These are phyloP conservation scores for Epichloe coenophiala DNA, from an alignment of 2,329 filamentous ascomycete species.

Conservation along the genomic window DNA sequence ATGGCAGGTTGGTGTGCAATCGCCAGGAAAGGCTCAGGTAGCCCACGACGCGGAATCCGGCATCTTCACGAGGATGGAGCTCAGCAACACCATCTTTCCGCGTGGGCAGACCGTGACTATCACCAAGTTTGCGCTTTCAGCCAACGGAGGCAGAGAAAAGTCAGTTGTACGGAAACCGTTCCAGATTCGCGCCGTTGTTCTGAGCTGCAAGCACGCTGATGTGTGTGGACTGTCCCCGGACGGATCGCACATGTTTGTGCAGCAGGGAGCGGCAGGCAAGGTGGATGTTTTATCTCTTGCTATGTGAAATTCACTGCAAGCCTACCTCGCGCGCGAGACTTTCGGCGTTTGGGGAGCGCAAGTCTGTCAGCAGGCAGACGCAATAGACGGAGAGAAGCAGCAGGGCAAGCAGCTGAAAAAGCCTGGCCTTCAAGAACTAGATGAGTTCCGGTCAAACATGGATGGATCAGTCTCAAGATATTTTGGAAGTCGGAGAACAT, in stretches of 20 bases:
- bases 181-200: slow-evolving; percentile 2
- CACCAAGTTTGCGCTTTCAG: slow-evolving; percentile 4
- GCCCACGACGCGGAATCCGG: neutral
- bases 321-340: too few species aligned
- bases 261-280: neutral
- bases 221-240: slow-evolving; percentile 3
- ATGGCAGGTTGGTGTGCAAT: slow-evolving; percentile 4
- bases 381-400: too few species aligned
- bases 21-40: neutral
- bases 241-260: slow-evolving; percentile 4
- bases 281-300: slow-evolving; percentile 2
- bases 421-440: too few species aligned
- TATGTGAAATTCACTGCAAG: neutral
- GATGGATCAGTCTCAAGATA: too few species aligned
- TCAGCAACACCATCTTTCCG: neutral
- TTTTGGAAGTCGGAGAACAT: too few species aligned
- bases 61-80: slow-evolving; percentile 3
- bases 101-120: slow-evolving; percentile 2
- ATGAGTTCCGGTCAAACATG: too few species aligned
- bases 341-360: too few species aligned
- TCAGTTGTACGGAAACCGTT: neutral
- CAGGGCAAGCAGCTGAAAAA: too few species aligned
- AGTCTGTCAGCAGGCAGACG: too few species aligned
- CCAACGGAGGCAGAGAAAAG: slow-evolving; percentile 3
- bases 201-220: slow-evolving; percentile 1